These are phyloP conservation scores for Spergularia azorica DNA, from an alignment of 179 eudicot species.

Conservation along the genomic window DNA sequence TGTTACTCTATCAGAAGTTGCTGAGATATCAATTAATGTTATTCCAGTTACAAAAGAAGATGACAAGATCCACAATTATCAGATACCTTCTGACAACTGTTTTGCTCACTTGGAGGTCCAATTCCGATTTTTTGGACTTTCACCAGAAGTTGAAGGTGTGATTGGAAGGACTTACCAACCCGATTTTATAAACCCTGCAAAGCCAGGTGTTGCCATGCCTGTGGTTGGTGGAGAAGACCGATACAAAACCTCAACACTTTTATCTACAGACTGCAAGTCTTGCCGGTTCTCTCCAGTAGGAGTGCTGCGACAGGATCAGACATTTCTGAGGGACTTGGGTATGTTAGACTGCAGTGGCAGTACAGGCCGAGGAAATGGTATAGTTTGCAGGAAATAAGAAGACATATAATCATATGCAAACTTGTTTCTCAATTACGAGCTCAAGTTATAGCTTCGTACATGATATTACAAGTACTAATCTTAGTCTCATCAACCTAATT, in stretches of 20 bases:
- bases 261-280: conserved; percentile 46
- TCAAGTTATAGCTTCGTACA: neutral
- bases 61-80: conserved; percentile 48
- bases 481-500: neutral
- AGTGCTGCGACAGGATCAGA: conserved; percentile 21
- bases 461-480: neutral
- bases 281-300: conserved; percentile 41
- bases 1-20: conserved; percentile 33
- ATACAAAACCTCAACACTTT: conserved; percentile 50
- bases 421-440: neutral
- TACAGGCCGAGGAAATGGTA: conserved; percentile 38
- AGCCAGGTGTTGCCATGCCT: conserved; percentile 59
- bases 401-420: neutral
- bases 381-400: conserved; percentile 50
- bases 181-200: conserved; percentile 53
- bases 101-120: conserved; percentile 66
- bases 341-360: conserved; percentile 40
- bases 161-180: conserved; percentile 64
- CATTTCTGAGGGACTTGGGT: conserved; percentile 30
- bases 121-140: conserved; percentile 52
- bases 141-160: conserved; percentile 54
- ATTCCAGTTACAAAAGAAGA: conserved; percentile 58
- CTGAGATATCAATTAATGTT: conserved; percentile 47
- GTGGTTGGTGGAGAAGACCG: conserved; percentile 63
- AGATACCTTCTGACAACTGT: conserved; percentile 47